Evolutionary conservation across 1,284 basidiomycete genomes (phyloP), one percentile per base, ranked within the genome.

Genomic region (Cystobasidium sp.): DNA sequence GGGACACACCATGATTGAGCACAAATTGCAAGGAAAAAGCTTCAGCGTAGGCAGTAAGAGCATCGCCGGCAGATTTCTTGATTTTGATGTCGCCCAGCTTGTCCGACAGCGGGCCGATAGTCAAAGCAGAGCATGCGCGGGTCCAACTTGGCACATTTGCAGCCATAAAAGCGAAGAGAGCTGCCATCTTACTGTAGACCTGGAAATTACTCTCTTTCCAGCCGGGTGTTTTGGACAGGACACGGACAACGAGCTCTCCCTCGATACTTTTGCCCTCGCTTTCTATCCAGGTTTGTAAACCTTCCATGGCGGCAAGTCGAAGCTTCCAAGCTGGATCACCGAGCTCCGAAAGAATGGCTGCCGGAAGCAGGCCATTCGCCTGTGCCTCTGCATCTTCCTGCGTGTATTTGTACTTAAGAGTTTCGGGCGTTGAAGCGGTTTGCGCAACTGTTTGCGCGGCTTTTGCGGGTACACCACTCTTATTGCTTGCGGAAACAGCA

Each of bases 121-220:
- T 89, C 22, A 99, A 84, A 0, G 94, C 94, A 1, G 90, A 88
- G 63, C 92, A 93, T 0, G 94, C 90, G 78, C 91, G 88, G 44
- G 91, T 91, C 82, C 99, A 99, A 0, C 89, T 88, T 0, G 93
- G 88, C 77, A 89, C 92, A 46, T 86, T 85, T 78, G 92, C 89
- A 0, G 94, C 91, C 61, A 98, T 87, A 20, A 88, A 81, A 52
- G 83, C 84, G 76, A 96, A 86, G 63, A 94, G 88, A 41, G 87
- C 88, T 82, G 93, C 97, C 59, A 97, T 82, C 83, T 94, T 96
- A 14, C 88, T 85, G 5, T 92, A 94, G 47, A 98, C 94, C 93
- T 95, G 78, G 80, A 99, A 99, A 81, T 99, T 99, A 86, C 97
- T 99, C 84, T 99, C 97, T 52, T 87, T 88, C 94, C 94, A 97